phyloP scores from a whole-genome alignment of 2,329 filamentous ascomycete species.

The Nannizziopsis barbatae region DNA sequence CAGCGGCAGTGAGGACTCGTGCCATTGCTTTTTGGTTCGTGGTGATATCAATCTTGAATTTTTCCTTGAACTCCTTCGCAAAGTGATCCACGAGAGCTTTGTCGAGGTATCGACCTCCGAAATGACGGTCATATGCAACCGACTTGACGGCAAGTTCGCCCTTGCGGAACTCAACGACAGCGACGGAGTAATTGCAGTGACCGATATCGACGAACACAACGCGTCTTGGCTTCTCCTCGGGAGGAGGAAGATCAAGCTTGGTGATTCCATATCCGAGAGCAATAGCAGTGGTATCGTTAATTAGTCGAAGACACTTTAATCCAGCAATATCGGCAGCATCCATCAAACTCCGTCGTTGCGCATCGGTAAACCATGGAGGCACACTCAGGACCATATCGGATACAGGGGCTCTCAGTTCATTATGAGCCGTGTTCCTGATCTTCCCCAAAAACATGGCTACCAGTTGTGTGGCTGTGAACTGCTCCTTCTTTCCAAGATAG shows the following conservation, averaged over 20 bases:
- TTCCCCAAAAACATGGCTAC: constrained; percentile 92
- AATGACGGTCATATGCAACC: constrained; percentile 87
- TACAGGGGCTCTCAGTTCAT: constrained; percentile 82
- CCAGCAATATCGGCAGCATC: constrained; percentile 90
- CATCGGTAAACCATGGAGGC: constrained; percentile 93
- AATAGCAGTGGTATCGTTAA: constrained; percentile 96
- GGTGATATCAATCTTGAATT: constrained; percentile 93
- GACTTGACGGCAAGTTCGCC: constrained; percentile 90
- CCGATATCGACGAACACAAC: constrained; percentile 92
- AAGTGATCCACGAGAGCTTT: constrained; percentile 90
- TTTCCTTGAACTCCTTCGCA: constrained; percentile 89
- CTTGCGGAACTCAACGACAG: constrained; percentile 93
- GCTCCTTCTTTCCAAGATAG: constrained; percentile 90
- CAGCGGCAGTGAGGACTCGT: constrained; percentile 74
- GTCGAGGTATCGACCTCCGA: constrained; percentile 96
- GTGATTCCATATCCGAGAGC: constrained; percentile 96
- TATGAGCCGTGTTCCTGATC: constrained; percentile 75
- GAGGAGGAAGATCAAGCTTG: constrained; percentile 78
- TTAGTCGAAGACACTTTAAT: constrained; percentile 80
- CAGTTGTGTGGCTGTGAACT: constrained; percentile 88
- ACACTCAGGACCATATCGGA: constrained; percentile 89
- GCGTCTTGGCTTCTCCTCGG: constrained; percentile 83
- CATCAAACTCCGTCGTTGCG: constrained; percentile 77
- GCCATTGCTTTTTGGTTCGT: constrained; percentile 80
- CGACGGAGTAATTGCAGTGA: constrained; percentile 89